Evolutionary conservation across 1,139 yeast species (phyloP), one percentile per base, ranked within the genome.

Genomic region (Candida sanyaensis): DNA sequence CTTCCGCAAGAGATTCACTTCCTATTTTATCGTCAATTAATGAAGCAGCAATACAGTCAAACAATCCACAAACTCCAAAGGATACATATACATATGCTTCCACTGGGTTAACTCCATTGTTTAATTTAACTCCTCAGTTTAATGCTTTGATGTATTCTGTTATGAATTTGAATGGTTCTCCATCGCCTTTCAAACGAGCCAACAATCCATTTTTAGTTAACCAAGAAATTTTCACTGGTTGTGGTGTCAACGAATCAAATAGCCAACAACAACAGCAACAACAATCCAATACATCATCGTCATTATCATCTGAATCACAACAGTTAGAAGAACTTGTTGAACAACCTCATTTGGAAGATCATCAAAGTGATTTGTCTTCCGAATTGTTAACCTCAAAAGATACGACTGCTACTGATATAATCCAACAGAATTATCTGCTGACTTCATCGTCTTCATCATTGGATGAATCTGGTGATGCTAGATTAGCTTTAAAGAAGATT

Each of bases 61-160:
- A 37, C 28, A 50, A 59, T 38, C 77, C 77, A 2, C 73, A 67
- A 49, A 73, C 78, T 8, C 77, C 78, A 5, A 70, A 65, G 47
- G 75, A 71, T 17, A 30, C 45, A 11, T 69, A 63, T 47, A 51
- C 62, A 38, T 61, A 63, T 44, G 55, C 66, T 17, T 46, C 54
- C 21, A 65, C 66, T 10, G 75, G 76, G 1, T 59, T 69, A 37
- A 72, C 77, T 3, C 77, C 77, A 4, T 57, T 63, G 10, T 68
- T 65, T 55, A 73, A 70, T 54, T 65, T 73, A 51, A 74, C 78
- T 11, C 78, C 80, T 2, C 77, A 71, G 50, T 71, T 74, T 61
- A 73, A 71, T 54, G 64, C 74, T 12, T 62, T 73, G 63, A 73
- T 74, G 77, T 66, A 71, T 55, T 65, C 74, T 28, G 65, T 71